Evolutionary conservation across 2,329 filamentous ascomycete species (phyloP), one percentile per base, ranked within the genome.

Genomic region (Fusarium beomiforme): DNA sequence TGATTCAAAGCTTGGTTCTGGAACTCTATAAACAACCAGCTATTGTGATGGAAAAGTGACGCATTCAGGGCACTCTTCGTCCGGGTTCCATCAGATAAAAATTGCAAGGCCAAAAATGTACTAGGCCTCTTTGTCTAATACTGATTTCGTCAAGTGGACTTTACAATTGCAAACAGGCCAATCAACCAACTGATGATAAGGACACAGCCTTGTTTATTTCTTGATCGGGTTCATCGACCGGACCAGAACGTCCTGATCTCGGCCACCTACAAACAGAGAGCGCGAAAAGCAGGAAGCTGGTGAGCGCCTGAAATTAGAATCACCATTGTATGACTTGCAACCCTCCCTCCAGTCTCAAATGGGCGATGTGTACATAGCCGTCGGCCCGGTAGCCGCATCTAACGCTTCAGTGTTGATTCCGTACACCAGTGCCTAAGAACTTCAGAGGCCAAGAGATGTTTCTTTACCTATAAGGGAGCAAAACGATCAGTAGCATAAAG

Each of bases 211-310:
- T 76, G 69, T 65, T 74, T 59, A 57, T 50, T 29, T 23, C 64
- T 69, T 64, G 59, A 53, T 58, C 63, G 64, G 59, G 56, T 67
- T 49, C 64, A 65, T 76, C 72, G 68, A 43, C 70, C 74, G 74
- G 72, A 69, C 53, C 65, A 71, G 55, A 71, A 41, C n/a, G 54
- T 72, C 70, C 70, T 67, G 26, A 57, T 29, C n/a, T 70, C 39
- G 56, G 54, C 44, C 50, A 59, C 37, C 31, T 49, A 34, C n/a
- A 24, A 37, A 44, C 26, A 62, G 46, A 55, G 56, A 57, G 41
- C 12, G n/a, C 58, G 21, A 70, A 55, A 62, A 46, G n/a, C 37
- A 34, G 26, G 19, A 26, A 39, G 36, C 10, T 55, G 44, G 41
- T 21, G 44, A 57, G 42, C 37, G n/a, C 8, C 39, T 39, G 24